Conservation (phyloP, 257 asterid genomes). For the Knoxia roxburghii region DNA sequence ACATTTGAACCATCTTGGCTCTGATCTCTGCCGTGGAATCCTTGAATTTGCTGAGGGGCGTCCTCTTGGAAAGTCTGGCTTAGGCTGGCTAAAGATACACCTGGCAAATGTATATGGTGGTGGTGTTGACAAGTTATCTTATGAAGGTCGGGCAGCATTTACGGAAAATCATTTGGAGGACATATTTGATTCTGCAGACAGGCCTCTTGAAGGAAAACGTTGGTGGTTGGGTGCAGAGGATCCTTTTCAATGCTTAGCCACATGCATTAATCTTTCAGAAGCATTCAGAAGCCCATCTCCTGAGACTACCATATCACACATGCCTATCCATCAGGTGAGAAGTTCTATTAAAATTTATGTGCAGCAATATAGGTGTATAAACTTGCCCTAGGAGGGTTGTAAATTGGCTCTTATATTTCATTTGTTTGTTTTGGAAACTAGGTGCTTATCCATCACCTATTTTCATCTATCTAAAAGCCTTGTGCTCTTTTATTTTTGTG, state of each 20-base stretch:
- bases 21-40: conserved; percentile 91
- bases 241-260: conserved; percentile 93
- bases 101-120: conserved; percentile 85
- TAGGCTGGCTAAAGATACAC: conserved; percentile 82
- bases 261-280: conserved; percentile 75
- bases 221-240: conserved; percentile 99
- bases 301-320: conserved; percentile 61
- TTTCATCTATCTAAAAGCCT: background rate
- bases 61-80: conserved; percentile 88
- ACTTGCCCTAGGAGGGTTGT: background rate
- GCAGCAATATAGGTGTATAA: background rate
- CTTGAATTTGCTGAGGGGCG: conserved; percentile 95
- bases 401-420: background rate
- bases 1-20: conserved; percentile 91
- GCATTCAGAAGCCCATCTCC: conserved; percentile 85
- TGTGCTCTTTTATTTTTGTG: background rate
- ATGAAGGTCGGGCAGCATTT: conserved; percentile 74
- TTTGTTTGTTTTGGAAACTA: background rate
- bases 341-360: conserved; percentile 2
- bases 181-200: conserved; percentile 88
- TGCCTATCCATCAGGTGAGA: conserved; percentile 89
- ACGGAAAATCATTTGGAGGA: conserved; percentile 76
- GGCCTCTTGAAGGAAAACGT: conserved; percentile 91
- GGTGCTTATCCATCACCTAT: background rate
- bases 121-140: conserved; percentile 83